Conservation (phyloP, 192 early-diverging fungal genomes). For the Coemansia sp. region DNA sequence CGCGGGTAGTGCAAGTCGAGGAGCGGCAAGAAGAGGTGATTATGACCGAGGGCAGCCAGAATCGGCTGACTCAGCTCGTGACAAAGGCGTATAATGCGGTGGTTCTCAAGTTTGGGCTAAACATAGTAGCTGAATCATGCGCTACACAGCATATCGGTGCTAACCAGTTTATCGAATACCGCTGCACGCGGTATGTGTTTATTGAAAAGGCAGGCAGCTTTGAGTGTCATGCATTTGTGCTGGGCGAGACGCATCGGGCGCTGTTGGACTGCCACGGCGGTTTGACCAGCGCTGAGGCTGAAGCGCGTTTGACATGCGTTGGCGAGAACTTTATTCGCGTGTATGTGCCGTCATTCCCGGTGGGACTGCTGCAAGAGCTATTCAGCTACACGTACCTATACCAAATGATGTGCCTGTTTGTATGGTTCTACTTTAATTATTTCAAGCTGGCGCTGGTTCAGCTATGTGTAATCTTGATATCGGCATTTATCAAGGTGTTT, state of each 20-base stretch:
- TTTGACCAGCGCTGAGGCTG: background rate
- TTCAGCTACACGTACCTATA: background rate
- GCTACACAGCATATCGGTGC: conserved; percentile 55
- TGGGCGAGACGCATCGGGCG: background rate
- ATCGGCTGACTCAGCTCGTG: conserved; percentile 56
- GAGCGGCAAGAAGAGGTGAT: conserved; percentile 53
- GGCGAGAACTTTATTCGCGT: background rate
- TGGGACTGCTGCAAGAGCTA: background rate
- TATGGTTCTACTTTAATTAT: background rate
- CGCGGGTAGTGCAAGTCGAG: conserved; percentile 56
- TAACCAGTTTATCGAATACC: background rate
- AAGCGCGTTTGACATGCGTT: background rate
- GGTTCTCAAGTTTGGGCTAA: conserved; percentile 36
- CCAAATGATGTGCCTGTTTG: background rate
- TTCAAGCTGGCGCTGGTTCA: background rate
- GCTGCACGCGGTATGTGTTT: background rate
- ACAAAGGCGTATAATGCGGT: conserved; percentile 2
- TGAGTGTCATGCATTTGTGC: background rate
- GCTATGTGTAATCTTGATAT: background rate
- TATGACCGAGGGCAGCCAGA: conserved; percentile 53
- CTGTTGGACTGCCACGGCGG: background rate
- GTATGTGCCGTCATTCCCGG: background rate
- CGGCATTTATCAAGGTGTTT: conserved; percentile 1
- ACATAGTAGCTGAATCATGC: conserved; percentile 46
- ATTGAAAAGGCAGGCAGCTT: background rate